Conservation (phyloP, 148 eudicot genomes). For the Diospyros lotus region DNA sequence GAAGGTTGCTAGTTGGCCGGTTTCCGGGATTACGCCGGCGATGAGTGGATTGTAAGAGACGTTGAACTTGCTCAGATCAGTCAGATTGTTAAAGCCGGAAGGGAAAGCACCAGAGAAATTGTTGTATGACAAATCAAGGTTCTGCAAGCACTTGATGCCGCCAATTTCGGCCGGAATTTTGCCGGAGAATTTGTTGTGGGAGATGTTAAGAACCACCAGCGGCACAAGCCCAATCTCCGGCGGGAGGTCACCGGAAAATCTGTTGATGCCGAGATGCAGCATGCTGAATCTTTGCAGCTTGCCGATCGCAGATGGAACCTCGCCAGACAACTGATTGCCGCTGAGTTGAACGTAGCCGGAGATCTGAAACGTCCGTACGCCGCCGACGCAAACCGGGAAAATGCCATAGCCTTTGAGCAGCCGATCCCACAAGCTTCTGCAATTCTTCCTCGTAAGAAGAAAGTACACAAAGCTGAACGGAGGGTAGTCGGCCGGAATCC, state of each 20-base stretch:
- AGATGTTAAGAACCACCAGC: constrained; percentile 62
- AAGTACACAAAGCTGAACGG: constrained; percentile 84
- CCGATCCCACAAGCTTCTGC: constrained; percentile 66
- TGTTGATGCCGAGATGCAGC: constrained; percentile 66
- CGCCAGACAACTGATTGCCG: constrained; percentile 64
- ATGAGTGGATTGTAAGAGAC: constrained; percentile 72
- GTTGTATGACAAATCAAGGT: constrained; percentile 78
- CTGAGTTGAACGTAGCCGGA: constrained; percentile 82
- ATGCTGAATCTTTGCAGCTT: constrained; percentile 71
- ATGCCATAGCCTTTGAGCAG: constrained; percentile 78
- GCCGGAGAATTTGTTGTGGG: constrained; percentile 61
- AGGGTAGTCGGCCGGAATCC: constrained; percentile 93
- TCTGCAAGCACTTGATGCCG: constrained; percentile 58
- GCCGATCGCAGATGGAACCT: constrained; percentile 64
- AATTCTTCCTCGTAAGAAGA: constrained; percentile 73
- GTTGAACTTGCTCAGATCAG: constrained; percentile 72
- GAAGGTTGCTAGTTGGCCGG: constrained; percentile 80
- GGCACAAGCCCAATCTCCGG: constrained; percentile 46
- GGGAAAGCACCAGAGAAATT: constrained; percentile 90
- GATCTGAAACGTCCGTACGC: constrained; percentile 41
- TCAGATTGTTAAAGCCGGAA: constrained; percentile 44
- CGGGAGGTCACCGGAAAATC: constrained; percentile 61
- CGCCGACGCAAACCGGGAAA: constrained; percentile 60
- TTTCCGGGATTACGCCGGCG: constrained; percentile 63
- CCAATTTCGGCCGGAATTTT: constrained; percentile 57